Evolutionary conservation across 2,329 filamentous ascomycete genomes (phyloP).

Genomic region (Epichloe hybrida): DNA sequence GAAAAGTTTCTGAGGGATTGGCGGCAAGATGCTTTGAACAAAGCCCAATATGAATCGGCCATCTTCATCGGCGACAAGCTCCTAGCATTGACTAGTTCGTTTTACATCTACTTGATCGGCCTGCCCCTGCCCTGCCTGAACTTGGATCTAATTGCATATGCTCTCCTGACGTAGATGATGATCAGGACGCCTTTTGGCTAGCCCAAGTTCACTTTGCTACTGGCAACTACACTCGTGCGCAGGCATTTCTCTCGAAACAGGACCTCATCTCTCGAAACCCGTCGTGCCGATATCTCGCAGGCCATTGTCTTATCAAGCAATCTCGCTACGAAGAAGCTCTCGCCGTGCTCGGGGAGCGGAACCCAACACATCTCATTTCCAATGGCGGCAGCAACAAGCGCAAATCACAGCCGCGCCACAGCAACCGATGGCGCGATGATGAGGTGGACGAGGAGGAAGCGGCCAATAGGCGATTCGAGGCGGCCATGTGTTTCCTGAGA

Average conservation of each 20-base stretch:
- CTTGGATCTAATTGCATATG: background rate
- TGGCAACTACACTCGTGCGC: constrained; percentile 85
- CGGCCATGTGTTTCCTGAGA: constrained; percentile 90
- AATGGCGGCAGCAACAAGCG: constrained; percentile 31
- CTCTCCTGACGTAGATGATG: constrained; percentile 50
- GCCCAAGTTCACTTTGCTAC: constrained; percentile 96
- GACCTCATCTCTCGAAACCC: constrained; percentile 71
- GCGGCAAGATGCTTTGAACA: constrained; percentile 90
- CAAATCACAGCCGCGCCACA: constrained; percentile 22
- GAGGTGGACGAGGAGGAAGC: constrained; percentile 48
- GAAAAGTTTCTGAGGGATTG: constrained; percentile 87
- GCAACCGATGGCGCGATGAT: constrained; percentile 20
- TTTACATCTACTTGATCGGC: background rate
- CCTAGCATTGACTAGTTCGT: constrained; percentile 76
- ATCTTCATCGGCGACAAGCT: constrained; percentile 97
- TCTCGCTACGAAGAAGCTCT: constrained; percentile 82
- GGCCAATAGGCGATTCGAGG: constrained; percentile 73
- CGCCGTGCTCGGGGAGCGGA: constrained; percentile 74
- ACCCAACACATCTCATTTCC: constrained; percentile 75
- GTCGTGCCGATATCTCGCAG: constrained; percentile 83
- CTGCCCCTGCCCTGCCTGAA: background rate
- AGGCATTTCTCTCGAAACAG: constrained; percentile 71
- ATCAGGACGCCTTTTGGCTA: constrained; percentile 85
- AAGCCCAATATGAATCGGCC: constrained; percentile 90
- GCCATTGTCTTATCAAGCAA: constrained; percentile 90